Base-by-base conservation (phyloP, 1,139 yeast genomes). In the Pichia terricola region DNA sequence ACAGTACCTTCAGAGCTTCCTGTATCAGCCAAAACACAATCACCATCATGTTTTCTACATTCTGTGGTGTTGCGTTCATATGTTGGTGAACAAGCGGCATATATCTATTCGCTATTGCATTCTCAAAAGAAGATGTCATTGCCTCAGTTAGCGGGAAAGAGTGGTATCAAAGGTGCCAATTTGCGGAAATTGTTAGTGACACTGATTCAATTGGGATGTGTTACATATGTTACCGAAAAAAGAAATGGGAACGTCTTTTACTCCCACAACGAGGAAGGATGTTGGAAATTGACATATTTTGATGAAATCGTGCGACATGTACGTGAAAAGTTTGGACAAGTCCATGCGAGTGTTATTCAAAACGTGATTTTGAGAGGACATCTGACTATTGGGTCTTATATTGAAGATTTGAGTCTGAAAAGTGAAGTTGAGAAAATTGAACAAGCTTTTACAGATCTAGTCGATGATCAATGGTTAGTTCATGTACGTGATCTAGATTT, bases 271-370 rank as follows among this genome's bases (percentile, higher is more conserved):
- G 81, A 79, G 50, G 71, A 68, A 28, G 95, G 95, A 5, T 65
- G 81, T 26, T 68, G 79, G 53, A 62, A 75, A 43, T 67, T 86
- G 44, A 60, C 88, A 32, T 85, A 87, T 62, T 72, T 89, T 34
- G 96, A 95, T 32, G 85, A 85, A 43, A 79, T 88, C 48, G 69
- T 86, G 35, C 64, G 74, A 38, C 70, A 71, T 44, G 72, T 83
- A 37, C 70, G 53, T 26, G 39, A 71, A 45, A 70, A 70, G 28
- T 68, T 67, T 11, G 62, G 64, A 35, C 65, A 64, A 16, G 44
- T 53, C 9, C 67, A 75, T 30, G 84, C 89, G 0, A 81, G 81
- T 49, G 75, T 87, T 35, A 69, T 85, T n/a, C 88, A 84, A 55
- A 86, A 83, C 55, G 68, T 88, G 41, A 68, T 70, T 55, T 73